Percentiles rank a stretch among this genome's conserved stretches.
Evolutionary conservation across 129 eudicot species (phyloP).

Genomic region (Flaveria robusta): DNA sequence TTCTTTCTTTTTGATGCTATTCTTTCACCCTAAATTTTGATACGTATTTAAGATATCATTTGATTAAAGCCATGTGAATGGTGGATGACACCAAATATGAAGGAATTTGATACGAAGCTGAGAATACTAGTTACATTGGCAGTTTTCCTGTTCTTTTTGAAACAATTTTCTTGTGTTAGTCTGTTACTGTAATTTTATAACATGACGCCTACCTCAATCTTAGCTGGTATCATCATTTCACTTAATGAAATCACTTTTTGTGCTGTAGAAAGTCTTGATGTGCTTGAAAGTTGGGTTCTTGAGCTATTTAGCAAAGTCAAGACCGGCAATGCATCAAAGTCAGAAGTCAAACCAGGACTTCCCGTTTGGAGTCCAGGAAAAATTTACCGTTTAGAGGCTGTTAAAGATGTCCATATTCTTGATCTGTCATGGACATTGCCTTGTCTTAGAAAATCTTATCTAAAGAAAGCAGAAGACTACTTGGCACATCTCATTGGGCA

Average conservation of each 20-base stretch:
- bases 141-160: background rate
- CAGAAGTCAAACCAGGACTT: slow-evolving; percentile 46
- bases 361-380: slow-evolving; percentile 89
- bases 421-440: slow-evolving; percentile 92
- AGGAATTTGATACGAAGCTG: background rate
- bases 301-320: slow-evolving; percentile 73
- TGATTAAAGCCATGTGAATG: slow-evolving; percentile 10
- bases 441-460: slow-evolving; percentile 65
- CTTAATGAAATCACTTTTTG: slow-evolving; percentile 22
- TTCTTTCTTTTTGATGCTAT: slow-evolving; percentile 11
- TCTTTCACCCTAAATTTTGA: background rate
- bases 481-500: slow-evolving; percentile 93
- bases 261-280: slow-evolving; percentile 87
- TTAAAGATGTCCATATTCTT: slow-evolving; percentile 86
- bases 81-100: background rate
- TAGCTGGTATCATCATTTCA: slow-evolving; percentile 8
- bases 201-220: slow-evolving; percentile 18
- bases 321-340: slow-evolving; percentile 48
- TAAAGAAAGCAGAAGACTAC: slow-evolving; percentile 93
- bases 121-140: background rate
- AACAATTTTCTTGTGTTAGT: background rate
- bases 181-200: slow-evolving; percentile 1
- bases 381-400: slow-evolving; percentile 83
- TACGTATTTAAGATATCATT: slow-evolving; percentile 2
- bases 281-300: slow-evolving; percentile 87